These are phyloP conservation scores for Colletotrichum spaethianum DNA, from an alignment of 2,329 filamentous ascomycete species.

Conservation along the genomic window DNA sequence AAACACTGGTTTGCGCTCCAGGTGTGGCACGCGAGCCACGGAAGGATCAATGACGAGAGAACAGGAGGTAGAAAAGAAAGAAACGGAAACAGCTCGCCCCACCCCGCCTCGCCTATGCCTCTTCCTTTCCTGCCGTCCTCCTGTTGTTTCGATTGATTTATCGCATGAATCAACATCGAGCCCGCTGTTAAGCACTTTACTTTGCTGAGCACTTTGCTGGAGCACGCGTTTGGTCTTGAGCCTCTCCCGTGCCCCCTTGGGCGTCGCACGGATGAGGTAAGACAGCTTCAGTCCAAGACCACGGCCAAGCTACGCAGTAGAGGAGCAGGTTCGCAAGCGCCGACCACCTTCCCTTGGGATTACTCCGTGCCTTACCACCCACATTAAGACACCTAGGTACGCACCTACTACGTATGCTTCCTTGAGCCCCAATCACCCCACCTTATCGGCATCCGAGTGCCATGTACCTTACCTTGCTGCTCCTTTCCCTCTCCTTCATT, in stretches of 20 bases:
- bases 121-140: background rate
- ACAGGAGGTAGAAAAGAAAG: slow-evolving; percentile 17
- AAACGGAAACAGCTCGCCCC: slow-evolving; percentile 10
- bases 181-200: background rate
- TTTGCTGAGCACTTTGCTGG: background rate
- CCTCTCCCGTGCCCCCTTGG: too few relatives aligned
- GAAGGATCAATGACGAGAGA: slow-evolving; percentile 3
- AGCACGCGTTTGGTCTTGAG: background rate
- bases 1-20: background rate
- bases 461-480: background rate
- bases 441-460: background rate
- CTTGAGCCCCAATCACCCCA: background rate
- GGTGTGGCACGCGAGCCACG: background rate
- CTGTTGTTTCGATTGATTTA: background rate
- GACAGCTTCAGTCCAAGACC: slow-evolving; percentile 4
- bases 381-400: background rate
- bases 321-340: slow-evolving; percentile 1
- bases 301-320: background rate
- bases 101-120: background rate
- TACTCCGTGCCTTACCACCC: background rate
- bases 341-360: background rate
- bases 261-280: slow-evolving; percentile 20
- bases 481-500: background rate
- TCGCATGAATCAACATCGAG: background rate
- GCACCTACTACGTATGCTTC: background rate